Percentiles rank a stretch among this genome's conserved stretches.
These are phyloP conservation scores for Cynanchum wilfordii DNA, from an alignment of 257 asterid genomes.

Conservation along the genomic window DNA sequence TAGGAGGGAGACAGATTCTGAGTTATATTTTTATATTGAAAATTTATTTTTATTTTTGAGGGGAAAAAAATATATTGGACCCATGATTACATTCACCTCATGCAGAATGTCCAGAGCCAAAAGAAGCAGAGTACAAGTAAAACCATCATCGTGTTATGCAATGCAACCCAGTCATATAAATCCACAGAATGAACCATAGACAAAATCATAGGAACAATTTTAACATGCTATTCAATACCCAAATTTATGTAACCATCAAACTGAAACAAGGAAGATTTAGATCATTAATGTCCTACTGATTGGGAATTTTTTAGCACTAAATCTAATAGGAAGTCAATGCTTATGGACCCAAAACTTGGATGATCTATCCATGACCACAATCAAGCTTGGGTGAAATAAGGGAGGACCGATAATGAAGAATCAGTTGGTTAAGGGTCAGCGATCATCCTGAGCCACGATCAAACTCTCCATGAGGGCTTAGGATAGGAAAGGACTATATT, in stretches of 20 bases:
- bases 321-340: too few relatives aligned
- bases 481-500: too few relatives aligned
- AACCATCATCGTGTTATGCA: background rate
- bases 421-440: too few relatives aligned
- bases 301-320: background rate
- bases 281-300: background rate
- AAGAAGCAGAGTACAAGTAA: background rate
- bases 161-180: background rate
- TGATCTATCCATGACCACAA: too few relatives aligned
- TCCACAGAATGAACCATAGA: background rate
- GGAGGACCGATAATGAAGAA: too few relatives aligned
- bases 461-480: too few relatives aligned
- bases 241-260: background rate
- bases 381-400: too few relatives aligned
- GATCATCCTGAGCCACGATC: too few relatives aligned
- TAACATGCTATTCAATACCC: background rate
- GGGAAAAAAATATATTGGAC: background rate
- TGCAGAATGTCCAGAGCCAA: background rate
- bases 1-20: conserved; percentile 12
- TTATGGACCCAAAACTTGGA: too few relatives aligned
- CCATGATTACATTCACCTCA: background rate
- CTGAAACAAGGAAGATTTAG: background rate
- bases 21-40: background rate
- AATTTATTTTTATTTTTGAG: background rate
- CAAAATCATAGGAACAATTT: background rate